Evolutionary conservation across 106 monocot species (phyloP), one percentile per base, ranked within the genome.

Genomic region (Phalaenopsis aphrodite): DNA sequence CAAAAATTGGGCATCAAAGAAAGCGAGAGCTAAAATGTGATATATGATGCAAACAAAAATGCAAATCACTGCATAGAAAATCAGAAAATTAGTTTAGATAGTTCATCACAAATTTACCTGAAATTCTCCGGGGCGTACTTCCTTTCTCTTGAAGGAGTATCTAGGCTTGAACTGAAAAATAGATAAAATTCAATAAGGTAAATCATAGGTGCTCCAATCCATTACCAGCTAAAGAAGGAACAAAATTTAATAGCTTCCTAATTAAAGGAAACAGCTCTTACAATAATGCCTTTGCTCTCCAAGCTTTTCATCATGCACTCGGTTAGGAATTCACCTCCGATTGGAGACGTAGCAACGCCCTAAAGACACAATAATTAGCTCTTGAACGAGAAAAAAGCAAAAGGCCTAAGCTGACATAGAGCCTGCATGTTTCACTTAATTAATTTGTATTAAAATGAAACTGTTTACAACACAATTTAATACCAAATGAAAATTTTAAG

Each of bases 231-330:
- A 18, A 42, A 41, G 8, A 66, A 41, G 65, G 52, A 41, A 21
- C 47, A 5, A 80, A 58, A n/a, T 43, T 49, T 61, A 52, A 21
- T 21, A 61, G 61, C 10, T 18, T 4, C 61, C 61, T 61, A 61
- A 69, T 41, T 69, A 69, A 39, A 69, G 12, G 15, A 69, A 69
- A 38, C 23, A 69, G 77, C 46, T 85, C 92, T 84, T 86, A 97
- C 97, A 75, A 86, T 79, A 81, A 94, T 82, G 52, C 88, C 97
- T 86, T 89, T 97, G 83, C 83, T 92, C 80, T 90, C 90, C 85
- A 97, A 86, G 83, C 94, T 90, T 94, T 90, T 94, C 97, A 90
- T 89, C 97, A 97, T 97, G 80, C 97, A 97, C 8, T 97, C 94
- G 18, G 97, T 94, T 72, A 97, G 81, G 49, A 97, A 88, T 78